These are phyloP conservation scores for Aspergillaceae sp. DNA, from an alignment of 2,329 filamentous ascomycete genomes.

Conservation along the genomic window DNA sequence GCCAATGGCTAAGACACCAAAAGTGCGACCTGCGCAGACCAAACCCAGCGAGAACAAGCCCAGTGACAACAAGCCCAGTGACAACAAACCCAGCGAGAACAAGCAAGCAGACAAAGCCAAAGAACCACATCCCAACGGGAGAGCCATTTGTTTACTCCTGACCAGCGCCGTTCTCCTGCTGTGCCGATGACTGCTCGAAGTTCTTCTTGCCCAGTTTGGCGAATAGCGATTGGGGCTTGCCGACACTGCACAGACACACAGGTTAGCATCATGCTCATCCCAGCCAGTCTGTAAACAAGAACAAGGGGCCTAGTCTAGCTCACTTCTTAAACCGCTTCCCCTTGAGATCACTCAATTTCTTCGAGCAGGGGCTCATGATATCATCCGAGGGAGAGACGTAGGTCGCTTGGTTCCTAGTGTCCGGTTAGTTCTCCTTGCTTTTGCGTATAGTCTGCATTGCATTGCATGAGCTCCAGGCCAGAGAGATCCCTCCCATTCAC, in stretches of 20 bases:
- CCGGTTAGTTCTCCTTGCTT: not conserved
- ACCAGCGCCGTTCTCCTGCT: not conserved
- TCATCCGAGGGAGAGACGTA: conserved; percentile 44
- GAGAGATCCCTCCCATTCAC: too few relatives aligned
- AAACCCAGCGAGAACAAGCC: too few relatives aligned
- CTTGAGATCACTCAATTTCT: conserved; percentile 43
- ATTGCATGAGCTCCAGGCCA: too few relatives aligned
- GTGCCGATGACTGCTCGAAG: conserved; percentile 23
- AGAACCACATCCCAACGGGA: not conserved
- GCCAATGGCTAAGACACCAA: not conserved
- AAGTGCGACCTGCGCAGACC: too few relatives aligned
- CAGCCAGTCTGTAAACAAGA: not conserved
- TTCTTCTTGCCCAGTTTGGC: conserved; percentile 40
- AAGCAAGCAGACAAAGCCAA: not conserved
- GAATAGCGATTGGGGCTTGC: conserved; percentile 38
- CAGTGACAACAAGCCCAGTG: too few relatives aligned
- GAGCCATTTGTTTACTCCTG: not conserved
- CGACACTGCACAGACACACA: conserved; percentile 18
- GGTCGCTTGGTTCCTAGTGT: conserved; percentile 21
- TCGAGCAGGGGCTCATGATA: conserved; percentile 43
- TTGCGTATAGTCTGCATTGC: too few relatives aligned
- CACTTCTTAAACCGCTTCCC: conserved; percentile 43
- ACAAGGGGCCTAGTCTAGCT: conserved; percentile 4
- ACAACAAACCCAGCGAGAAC: too few relatives aligned
- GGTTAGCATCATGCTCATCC: conserved; percentile 3